Conservation (phyloP, 192 early-diverging fungal species). For the Mortierella alpina region DNA sequence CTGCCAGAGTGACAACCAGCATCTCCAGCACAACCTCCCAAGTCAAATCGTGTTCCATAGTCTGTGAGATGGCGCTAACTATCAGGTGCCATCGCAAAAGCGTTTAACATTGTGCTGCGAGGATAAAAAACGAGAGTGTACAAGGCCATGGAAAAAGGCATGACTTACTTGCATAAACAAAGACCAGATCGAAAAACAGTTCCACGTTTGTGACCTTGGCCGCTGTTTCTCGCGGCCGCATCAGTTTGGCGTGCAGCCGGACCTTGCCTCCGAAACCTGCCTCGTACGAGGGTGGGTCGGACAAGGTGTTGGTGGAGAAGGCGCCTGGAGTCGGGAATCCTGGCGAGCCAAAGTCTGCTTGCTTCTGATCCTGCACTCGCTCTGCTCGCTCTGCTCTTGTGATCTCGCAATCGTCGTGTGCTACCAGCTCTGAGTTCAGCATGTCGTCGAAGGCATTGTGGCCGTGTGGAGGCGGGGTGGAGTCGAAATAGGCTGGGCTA, state of each 20-base stretch:
- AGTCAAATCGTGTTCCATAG: conserved; percentile 29
- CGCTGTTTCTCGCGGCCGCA: conserved; percentile 3
- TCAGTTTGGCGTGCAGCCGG: conserved; percentile 21
- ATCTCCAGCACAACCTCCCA: conserved; percentile 27
- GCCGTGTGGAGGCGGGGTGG: no score
- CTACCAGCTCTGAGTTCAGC: conserved; percentile 12
- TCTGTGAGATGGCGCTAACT: conserved; percentile 40
- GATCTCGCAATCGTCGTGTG: neutral
- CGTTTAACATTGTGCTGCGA: neutral
- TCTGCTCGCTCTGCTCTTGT: neutral
- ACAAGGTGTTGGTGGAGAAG: neutral
- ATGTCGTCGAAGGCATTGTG: conserved; percentile 11
- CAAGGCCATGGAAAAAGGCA: neutral
- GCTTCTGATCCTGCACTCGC: neutral
- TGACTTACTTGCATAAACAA: conserved; percentile 43
- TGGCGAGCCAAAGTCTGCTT: neutral
- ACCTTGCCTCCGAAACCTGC: conserved; percentile 7
- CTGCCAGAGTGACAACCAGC: conserved; percentile 34
- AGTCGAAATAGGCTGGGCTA: no score
- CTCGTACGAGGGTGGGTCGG: conserved; percentile 24
- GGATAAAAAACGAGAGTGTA: neutral
- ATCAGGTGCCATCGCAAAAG: neutral
- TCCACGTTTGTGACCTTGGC: conserved; percentile 37
- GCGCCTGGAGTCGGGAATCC: neutral
- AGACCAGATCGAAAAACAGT: conserved; percentile 46